Percentiles rank a stretch among this genome's conserved stretches.
phyloP scores from a whole-genome alignment of 805 yeast genomes.

The Cyberlindnera lachancei region DNA sequence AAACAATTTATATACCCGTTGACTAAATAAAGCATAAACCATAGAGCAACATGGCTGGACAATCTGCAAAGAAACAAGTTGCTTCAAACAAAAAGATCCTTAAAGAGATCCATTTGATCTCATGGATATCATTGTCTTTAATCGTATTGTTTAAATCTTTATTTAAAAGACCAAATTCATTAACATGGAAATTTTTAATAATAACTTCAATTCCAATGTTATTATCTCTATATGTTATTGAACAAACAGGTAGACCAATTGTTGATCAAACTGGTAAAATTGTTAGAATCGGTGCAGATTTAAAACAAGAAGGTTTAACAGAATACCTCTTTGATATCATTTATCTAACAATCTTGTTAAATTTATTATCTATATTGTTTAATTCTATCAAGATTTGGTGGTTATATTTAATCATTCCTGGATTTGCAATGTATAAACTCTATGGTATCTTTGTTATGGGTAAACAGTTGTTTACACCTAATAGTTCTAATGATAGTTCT shows the following conservation, averaged over 20 bases:
- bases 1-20: no score
- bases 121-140: conserved; percentile 21
- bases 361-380: conserved; percentile 35
- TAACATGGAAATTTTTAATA: conserved; percentile 23
- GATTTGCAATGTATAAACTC: conserved; percentile 37
- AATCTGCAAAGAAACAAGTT: conserved; percentile 48
- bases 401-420: conserved; percentile 35
- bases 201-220: conserved; percentile 26
- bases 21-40: no score
- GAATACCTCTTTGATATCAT: conserved; percentile 50
- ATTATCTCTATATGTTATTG: conserved; percentile 35
- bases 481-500: neutral
- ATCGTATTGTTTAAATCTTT: conserved; percentile 24
- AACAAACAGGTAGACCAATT: conserved; percentile 42
- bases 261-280: conserved; percentile 31
- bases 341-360: conserved; percentile 44
- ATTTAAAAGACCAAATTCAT: conserved; percentile 31
- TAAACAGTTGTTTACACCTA: conserved; percentile 19
- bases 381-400: conserved; percentile 41
- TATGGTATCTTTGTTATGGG: conserved; percentile 26
- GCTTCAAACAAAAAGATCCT: conserved; percentile 30
- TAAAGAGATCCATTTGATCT: conserved; percentile 30
- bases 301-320: conserved; percentile 39
- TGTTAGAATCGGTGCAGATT: conserved; percentile 39
- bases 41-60: conserved; percentile 63